These are phyloP conservation scores for Pseudogymnoascus sp. DNA, from an alignment of 2,329 filamentous ascomycete genomes.

Conservation along the genomic window DNA sequence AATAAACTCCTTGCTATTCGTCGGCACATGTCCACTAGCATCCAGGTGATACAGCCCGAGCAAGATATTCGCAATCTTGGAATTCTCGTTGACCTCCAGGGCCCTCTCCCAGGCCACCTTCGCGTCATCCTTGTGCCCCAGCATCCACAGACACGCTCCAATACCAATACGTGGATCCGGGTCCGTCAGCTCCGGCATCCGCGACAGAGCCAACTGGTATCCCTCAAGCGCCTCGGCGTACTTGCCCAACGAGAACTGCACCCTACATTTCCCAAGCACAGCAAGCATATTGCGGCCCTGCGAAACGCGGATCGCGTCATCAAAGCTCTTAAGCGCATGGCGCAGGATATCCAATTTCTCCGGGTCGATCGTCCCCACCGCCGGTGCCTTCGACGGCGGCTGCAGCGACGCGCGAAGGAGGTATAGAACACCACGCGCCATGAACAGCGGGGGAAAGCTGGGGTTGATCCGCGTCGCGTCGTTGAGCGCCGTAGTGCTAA, in stretches of 20 bases:
- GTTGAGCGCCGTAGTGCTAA: conserved; percentile 85
- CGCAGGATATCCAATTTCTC: conserved; percentile 74
- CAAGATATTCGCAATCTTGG: conserved; percentile 83
- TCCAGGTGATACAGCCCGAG: conserved; percentile 87
- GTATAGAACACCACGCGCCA: conserved; percentile 82
- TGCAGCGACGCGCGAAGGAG: conserved; percentile 82
- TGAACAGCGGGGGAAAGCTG: conserved; percentile 80
- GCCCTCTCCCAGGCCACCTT: conserved; percentile 84
- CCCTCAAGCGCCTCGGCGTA: conserved; percentile 73
- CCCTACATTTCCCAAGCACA: conserved; percentile 78
- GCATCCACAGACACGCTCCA: conserved; percentile 93
- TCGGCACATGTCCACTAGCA: conserved; percentile 71
- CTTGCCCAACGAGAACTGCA: conserved; percentile 77
- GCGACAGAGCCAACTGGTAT: conserved; percentile 81
- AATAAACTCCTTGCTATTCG: conserved; percentile 77
- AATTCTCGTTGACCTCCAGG: conserved; percentile 71
- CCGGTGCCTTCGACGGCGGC: conserved; percentile 59
- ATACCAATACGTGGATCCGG: conserved; percentile 95
- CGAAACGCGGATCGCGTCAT: conserved; percentile 82
- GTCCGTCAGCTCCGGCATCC: conserved; percentile 80
- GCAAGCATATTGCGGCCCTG: conserved; percentile 86
- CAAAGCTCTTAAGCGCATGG: conserved; percentile 84
- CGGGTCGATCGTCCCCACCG: conserved; percentile 55
- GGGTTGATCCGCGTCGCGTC: conserved; percentile 93
- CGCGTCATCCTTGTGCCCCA: conserved; percentile 89